Evolutionary conservation across 805 yeast genomes (phyloP).

Genomic region (Hanseniaspora guilliermondii): DNA sequence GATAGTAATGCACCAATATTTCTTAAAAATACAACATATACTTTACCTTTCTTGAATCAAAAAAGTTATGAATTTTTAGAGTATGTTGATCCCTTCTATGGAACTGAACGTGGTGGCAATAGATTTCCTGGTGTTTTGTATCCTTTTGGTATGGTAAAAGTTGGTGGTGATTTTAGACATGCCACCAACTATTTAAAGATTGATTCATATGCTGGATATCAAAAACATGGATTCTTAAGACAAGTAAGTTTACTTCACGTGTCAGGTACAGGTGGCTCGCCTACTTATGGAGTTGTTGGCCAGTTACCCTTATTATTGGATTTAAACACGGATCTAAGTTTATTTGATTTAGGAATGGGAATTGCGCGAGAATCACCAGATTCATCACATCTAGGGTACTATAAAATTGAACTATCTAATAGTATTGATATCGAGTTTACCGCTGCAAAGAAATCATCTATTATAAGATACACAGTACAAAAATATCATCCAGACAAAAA

Average conservation of each 20-base stretch:
- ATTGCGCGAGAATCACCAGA: conserved; percentile 19
- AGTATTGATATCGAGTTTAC: conserved; percentile 24
- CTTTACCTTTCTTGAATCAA: background rate
- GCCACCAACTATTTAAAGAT: conserved; percentile 11
- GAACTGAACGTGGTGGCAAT: conserved; percentile 28
- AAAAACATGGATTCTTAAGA: conserved; percentile 24
- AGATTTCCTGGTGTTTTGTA: conserved; percentile 29
- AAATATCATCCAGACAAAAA: conserved; percentile 5
- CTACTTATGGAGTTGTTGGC: conserved; percentile 28
- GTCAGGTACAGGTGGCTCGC: conserved; percentile 32
- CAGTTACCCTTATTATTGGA: conserved; percentile 21
- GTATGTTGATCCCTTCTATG: conserved; percentile 28
- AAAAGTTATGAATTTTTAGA: conserved; percentile 8
- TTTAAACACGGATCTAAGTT: background rate
- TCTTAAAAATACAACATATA: background rate
- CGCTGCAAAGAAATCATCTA: conserved; percentile 24
- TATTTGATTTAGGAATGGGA: conserved; percentile 14
- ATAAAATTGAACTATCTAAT: conserved; percentile 20
- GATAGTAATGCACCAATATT: background rate
- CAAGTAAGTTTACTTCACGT: conserved; percentile 32
- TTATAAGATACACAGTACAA: conserved; percentile 22
- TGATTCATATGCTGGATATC: conserved; percentile 29
- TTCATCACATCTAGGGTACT: conserved; percentile 23
- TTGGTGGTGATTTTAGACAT: conserved; percentile 26
- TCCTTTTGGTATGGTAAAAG: conserved; percentile 31